Percentiles rank a stretch among this genome's conserved stretches.
Conservation (phyloP, 176 grass and related monocot genomes). For the Secale cereale region DNA sequence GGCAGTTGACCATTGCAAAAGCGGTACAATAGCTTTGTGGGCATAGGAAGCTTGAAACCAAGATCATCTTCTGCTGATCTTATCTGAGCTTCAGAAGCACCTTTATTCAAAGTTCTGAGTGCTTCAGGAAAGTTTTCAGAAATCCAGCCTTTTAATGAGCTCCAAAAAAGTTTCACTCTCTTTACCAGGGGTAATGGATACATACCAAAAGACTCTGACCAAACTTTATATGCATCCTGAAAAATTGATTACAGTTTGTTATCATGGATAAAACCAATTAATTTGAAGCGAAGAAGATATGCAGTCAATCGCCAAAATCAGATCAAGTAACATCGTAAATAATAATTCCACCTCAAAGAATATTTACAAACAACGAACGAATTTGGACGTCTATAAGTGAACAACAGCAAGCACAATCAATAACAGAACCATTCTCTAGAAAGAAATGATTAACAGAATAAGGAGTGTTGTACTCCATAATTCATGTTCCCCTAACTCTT, state of each 20-base stretch:
- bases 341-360: not conserved
- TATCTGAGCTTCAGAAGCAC: conserved; percentile 76
- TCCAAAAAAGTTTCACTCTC: conserved; percentile 84
- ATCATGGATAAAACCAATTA: not conserved
- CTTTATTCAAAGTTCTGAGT: conserved; percentile 61
- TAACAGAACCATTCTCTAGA: not conserved
- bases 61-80: conserved; percentile 52
- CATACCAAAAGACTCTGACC: conserved; percentile 82
- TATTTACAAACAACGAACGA: not conserved
- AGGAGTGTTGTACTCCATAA: not conserved
- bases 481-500: not conserved
- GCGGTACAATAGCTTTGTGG: conserved; percentile 83
- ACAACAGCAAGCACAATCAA: not conserved
- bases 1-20: conserved; percentile 90
- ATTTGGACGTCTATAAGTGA: not conserved
- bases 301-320: not conserved
- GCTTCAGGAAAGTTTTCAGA: conserved; percentile 87
- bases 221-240: conserved; percentile 77
- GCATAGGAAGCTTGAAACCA: conserved; percentile 71
- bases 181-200: conserved; percentile 81
- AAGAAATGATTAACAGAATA: conserved; percentile 4
- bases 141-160: conserved; percentile 63
- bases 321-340: not conserved
- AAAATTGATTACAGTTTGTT: conserved; percentile 21
- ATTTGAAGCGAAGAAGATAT: not conserved